Evolutionary conservation across 345 rosid genomes (phyloP).

Genomic region (Eucalyptus shirleyi): DNA sequence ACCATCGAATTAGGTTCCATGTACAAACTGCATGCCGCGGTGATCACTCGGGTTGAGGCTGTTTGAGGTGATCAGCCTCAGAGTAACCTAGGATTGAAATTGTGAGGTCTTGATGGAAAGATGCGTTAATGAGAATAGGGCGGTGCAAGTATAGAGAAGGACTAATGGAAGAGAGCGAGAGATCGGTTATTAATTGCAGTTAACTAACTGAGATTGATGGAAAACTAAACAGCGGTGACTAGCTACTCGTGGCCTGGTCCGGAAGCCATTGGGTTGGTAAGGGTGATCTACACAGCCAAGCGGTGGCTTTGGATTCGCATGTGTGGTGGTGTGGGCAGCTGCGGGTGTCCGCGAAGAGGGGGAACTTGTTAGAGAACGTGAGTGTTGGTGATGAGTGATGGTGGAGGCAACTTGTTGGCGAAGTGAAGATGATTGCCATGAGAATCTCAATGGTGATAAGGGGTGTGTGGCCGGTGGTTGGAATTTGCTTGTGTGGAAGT

Average conservation of each 20-base stretch:
- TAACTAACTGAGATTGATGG: too few relatives aligned
- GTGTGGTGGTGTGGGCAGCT: background rate
- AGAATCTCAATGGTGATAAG: background rate
- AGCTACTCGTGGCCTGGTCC: background rate
- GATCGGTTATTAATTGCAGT: background rate
- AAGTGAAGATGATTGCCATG: background rate
- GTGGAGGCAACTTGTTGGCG: background rate
- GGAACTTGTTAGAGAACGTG: background rate
- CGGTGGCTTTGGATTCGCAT: background rate
- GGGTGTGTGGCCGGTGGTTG: background rate
- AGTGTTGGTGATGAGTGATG: background rate
- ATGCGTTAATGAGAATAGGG: background rate
- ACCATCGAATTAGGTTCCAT: background rate
- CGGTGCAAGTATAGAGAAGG: background rate
- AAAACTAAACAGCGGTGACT: background rate
- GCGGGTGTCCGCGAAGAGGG: background rate
- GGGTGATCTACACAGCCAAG: background rate
- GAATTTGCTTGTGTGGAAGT: background rate
- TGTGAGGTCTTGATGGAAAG: background rate
- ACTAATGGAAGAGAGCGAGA: background rate
- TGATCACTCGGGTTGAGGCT: background rate
- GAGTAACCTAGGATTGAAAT: background rate
- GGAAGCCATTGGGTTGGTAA: background rate
- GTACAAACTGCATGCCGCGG: background rate
- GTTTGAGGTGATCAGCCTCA: background rate